These are phyloP conservation scores for Eragrostis curvula DNA, from an alignment of 176 grass and related monocot species.

Conservation along the genomic window DNA sequence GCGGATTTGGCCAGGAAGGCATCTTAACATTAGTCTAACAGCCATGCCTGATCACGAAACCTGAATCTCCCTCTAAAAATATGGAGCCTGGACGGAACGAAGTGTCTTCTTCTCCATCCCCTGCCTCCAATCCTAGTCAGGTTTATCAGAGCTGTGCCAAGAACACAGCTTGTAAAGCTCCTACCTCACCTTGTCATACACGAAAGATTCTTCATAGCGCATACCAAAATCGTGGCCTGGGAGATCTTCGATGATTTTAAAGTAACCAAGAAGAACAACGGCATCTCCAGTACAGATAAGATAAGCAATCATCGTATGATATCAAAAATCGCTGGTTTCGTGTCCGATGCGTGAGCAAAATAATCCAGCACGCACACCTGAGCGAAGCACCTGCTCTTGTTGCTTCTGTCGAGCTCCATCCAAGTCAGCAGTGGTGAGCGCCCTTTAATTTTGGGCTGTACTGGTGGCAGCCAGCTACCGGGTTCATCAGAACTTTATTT, in stretches of 20 bases:
- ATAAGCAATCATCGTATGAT: neutral
- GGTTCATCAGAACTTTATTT: neutral
- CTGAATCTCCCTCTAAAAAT: neutral
- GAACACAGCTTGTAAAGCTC: neutral
- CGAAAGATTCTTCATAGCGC: slow-evolving; percentile 15
- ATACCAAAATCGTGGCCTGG: neutral
- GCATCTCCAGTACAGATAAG: neutral
- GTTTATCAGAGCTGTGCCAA: neutral
- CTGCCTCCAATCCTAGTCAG: neutral
- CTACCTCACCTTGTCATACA: slow-evolving; percentile 19
- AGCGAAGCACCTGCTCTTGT: neutral
- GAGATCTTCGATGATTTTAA: slow-evolving; percentile 40
- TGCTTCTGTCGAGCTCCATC: neutral
- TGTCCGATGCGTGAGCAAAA: neutral
- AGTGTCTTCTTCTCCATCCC: neutral
- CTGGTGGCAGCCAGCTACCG: neutral
- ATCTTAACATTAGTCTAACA: neutral
- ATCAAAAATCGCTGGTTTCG: neutral
- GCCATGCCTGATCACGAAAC: neutral
- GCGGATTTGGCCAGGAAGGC: slow-evolving; percentile 1
- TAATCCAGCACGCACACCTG: neutral
- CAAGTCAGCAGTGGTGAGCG: neutral
- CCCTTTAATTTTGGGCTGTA: neutral
- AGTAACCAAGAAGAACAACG: neutral
- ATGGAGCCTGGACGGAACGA: neutral